Evolutionary conservation across 441 rosid genomes (phyloP).

Genomic region (Raphanus hybrid): DNA sequence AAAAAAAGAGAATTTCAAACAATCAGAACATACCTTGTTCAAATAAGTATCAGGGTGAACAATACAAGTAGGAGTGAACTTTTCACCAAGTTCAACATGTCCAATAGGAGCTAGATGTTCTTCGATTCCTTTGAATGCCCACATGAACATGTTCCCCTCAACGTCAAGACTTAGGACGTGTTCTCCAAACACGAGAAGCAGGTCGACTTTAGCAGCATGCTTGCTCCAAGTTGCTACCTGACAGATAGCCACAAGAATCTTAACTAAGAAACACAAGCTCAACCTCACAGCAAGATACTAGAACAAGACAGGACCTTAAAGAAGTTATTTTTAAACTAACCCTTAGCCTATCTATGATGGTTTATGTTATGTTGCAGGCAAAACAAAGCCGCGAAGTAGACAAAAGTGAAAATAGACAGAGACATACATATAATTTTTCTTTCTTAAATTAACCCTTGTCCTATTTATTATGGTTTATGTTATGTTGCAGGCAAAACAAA

Average conservation of each 20-base stretch:
- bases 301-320: neutral
- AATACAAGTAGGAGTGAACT: slow-evolving; percentile 75
- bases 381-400: too few species aligned
- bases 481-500: too few species aligned
- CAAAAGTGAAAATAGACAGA: too few species aligned
- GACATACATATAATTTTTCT: too few species aligned
- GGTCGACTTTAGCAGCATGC: slow-evolving; percentile 79
- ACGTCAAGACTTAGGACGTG: slow-evolving; percentile 79
- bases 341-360: too few species aligned
- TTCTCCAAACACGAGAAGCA: slow-evolving; percentile 81
- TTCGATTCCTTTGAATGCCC: slow-evolving; percentile 84
- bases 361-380: too few species aligned
- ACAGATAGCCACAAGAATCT: slow-evolving; percentile 32
- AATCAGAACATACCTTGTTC: slow-evolving; percentile 66
- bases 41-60: slow-evolving; percentile 96
- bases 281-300: neutral
- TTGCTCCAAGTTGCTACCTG: slow-evolving; percentile 92
- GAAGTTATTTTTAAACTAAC: too few species aligned
- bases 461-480: too few species aligned
- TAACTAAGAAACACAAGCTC: slow-evolving; percentile 8
- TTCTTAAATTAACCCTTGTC: too few species aligned
- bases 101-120: slow-evolving; percentile 67
- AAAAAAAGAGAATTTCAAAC: neutral
- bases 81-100: slow-evolving; percentile 56
- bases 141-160: slow-evolving; percentile 73